Conservation (phyloP, 305 asterid genomes). For the Ruellia speciosa region DNA sequence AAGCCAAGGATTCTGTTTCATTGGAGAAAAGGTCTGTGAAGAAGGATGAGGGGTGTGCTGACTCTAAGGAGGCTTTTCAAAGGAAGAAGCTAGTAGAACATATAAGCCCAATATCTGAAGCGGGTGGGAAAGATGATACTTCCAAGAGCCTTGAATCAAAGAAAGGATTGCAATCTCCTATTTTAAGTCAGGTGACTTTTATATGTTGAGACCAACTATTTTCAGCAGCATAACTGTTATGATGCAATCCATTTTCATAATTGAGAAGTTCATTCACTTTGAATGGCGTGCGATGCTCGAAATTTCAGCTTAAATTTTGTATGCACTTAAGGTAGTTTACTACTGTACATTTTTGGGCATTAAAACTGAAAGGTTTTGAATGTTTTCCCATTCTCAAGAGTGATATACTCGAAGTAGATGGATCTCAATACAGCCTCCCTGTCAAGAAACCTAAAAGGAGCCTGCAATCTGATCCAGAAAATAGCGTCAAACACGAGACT, state of each 20-base stretch:
- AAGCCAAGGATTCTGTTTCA: constrained; percentile 14
- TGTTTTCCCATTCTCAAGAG: constrained; percentile 23
- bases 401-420: constrained; percentile 22
- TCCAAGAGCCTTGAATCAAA: constrained; percentile 17
- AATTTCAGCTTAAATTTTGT: background rate
- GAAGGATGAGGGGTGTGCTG: constrained; percentile 20
- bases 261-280: constrained; percentile 12
- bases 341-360: constrained; percentile 14
- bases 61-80: constrained; percentile 26
- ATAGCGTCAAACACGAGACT: constrained; percentile 22
- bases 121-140: constrained; percentile 3
- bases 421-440: constrained; percentile 19
- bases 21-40: constrained; percentile 19
- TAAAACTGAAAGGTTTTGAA: constrained; percentile 3
- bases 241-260: background rate
- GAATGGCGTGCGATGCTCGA: constrained; percentile 14
- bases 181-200: constrained; percentile 21
- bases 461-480: constrained; percentile 23
- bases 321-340: background rate
- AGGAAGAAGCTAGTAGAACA: constrained; percentile 15
- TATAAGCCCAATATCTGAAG: constrained; percentile 15
- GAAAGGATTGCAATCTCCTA: constrained; percentile 20
- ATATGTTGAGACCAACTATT: constrained; percentile 14
- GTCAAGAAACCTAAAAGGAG: constrained; percentile 23
- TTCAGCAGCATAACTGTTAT: constrained; percentile 10